Evolutionary conservation across 495 filamentous ascomycete genomes (phyloP).

Genomic region (Haplographium delicatum): DNA sequence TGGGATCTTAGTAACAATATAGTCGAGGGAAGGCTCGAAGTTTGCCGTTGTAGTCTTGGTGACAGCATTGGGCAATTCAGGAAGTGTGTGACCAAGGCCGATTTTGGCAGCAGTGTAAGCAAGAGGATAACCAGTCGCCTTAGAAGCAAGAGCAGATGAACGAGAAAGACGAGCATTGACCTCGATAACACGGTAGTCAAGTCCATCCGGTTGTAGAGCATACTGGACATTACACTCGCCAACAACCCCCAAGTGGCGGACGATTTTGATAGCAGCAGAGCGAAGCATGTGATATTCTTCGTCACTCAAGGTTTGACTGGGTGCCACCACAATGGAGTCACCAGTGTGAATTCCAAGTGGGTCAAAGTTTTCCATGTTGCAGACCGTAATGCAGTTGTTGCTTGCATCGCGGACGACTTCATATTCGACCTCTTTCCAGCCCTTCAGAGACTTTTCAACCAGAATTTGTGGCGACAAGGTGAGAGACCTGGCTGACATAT

Average conservation of each 20-base stretch:
- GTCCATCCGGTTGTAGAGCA: slow-evolving; percentile 86
- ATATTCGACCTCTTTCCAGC: slow-evolving; percentile 98
- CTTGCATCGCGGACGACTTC: slow-evolving; percentile 90
- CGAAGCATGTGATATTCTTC: slow-evolving; percentile 99
- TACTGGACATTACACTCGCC: slow-evolving; percentile 99
- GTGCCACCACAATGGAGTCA: slow-evolving; percentile 94
- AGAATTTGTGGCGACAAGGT: slow-evolving; percentile 95
- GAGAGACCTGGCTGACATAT: slow-evolving; percentile 86
- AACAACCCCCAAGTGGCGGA: slow-evolving; percentile 90
- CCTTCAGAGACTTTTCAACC: slow-evolving; percentile 98
- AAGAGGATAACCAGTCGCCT: slow-evolving; percentile 94
- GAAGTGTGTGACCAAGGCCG: slow-evolving; percentile 86
- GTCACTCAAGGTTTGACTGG: slow-evolving; percentile 90
- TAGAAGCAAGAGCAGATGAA: slow-evolving; percentile 93
- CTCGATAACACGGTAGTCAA: slow-evolving; percentile 97
- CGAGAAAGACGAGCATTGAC: slow-evolving; percentile 96
- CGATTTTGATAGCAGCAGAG: slow-evolving; percentile 92
- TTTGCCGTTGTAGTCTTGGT: slow-evolving; percentile 98
- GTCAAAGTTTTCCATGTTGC: slow-evolving; percentile 99
- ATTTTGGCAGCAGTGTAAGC: slow-evolving; percentile 98
- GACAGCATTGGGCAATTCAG: slow-evolving; percentile 93
- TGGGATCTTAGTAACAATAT: slow-evolving; percentile 97
- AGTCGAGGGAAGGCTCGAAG: slow-evolving; percentile 95
- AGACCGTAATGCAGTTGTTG: slow-evolving; percentile 98
- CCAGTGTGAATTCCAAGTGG: slow-evolving; percentile 94